A percentile compares a stretch with the other conserved stretches of the same genome.
Conservation (phyloP, 2,329 filamentous ascomycete species). For the Colletotrichum coccodes region DNA sequence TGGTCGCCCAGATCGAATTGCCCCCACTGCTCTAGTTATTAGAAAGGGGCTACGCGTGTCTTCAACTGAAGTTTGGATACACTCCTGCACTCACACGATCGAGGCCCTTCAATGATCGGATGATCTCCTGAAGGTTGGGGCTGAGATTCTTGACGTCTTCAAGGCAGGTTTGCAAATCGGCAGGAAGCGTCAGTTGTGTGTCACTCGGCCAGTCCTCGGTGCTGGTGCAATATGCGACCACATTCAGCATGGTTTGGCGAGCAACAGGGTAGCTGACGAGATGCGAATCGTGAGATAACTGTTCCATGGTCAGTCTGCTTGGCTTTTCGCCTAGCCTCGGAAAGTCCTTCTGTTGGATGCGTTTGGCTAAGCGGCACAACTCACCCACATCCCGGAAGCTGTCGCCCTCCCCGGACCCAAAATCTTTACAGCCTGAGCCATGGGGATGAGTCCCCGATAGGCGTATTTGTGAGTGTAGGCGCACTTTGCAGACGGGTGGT, state of each 20-base stretch:
- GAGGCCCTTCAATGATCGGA: background rate
- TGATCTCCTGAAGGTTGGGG: background rate
- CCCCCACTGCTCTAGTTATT: conserved; percentile 47
- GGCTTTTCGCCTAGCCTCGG: conserved; percentile 37
- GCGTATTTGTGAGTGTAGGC: conserved; percentile 66
- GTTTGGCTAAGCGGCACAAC: conserved; percentile 59
- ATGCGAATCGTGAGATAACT: conserved; percentile 60
- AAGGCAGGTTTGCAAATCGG: background rate
- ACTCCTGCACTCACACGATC: background rate
- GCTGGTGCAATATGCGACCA: conserved; percentile 55
- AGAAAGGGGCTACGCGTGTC: background rate
- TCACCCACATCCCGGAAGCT: conserved; percentile 62
- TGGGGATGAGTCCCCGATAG: conserved; percentile 58
- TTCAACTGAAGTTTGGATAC: background rate
- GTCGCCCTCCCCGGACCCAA: conserved; percentile 51
- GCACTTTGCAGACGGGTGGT: conserved; percentile 48
- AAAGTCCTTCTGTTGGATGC: background rate
- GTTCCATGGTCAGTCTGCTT: background rate
- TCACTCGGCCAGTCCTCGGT: conserved; percentile 40
- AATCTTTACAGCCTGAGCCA: conserved; percentile 61
- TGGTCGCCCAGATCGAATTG: conserved; percentile 58
- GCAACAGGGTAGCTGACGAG: conserved; percentile 69
- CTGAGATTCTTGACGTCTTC: background rate
- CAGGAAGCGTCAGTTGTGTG: conserved; percentile 35
- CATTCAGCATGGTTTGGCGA: conserved; percentile 64